These are phyloP conservation scores for Neurospora tetrasperma DNA, from an alignment of 495 filamentous ascomycete species.

Conservation along the genomic window DNA sequence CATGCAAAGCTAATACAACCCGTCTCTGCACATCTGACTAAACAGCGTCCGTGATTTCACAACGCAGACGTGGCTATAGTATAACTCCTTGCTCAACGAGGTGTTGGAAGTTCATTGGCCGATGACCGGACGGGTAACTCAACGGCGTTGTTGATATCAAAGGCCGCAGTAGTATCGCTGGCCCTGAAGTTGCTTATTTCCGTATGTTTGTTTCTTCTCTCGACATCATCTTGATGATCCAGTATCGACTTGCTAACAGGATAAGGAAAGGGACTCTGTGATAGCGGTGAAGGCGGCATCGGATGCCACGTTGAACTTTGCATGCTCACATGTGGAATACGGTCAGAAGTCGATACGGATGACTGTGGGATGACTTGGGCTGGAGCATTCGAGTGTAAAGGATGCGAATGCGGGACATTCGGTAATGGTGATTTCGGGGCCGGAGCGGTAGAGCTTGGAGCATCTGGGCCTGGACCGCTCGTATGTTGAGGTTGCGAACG, in stretches of 20 bases:
- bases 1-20: background rate
- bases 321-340: background rate
- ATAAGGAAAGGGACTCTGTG: background rate
- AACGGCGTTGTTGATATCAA: background rate
- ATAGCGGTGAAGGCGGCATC: background rate
- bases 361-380: background rate
- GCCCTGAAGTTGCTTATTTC: background rate
- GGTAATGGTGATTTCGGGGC: background rate
- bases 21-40: background rate
- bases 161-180: background rate
- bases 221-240: background rate
- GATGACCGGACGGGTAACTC: background rate
- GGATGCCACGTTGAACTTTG: background rate
- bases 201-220: background rate
- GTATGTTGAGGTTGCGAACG: background rate
- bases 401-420: too few relatives aligned
- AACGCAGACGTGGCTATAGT: background rate
- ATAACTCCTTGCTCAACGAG: background rate
- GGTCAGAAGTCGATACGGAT: background rate
- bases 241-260: background rate
- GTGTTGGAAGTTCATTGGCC: background rate
- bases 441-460: background rate
- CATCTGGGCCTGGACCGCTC: background rate
- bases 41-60: background rate
- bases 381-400: background rate